A percentile compares a stretch with the other conserved stretches of the same genome.
Evolutionary conservation across 2,329 filamentous ascomycete species (phyloP).

Genomic region (Fusarium floridanum): DNA sequence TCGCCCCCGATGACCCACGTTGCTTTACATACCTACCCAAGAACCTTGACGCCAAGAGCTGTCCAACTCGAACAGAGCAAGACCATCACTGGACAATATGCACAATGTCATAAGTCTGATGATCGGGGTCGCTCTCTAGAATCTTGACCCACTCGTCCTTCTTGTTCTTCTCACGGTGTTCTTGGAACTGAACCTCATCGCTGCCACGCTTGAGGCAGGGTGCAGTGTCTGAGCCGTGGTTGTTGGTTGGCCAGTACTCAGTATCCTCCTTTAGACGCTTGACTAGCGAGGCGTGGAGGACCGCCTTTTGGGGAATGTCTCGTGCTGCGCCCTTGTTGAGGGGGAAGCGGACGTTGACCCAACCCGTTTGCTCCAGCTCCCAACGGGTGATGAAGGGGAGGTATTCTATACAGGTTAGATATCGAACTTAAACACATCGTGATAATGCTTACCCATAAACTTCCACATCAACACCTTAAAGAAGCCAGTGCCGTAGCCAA

Average conservation of each 20-base stretch:
- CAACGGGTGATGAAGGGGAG: conserved; percentile 57
- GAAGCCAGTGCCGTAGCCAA: conserved; percentile 54
- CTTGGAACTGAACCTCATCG: conserved; percentile 5
- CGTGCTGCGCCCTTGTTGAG: conserved; percentile 53
- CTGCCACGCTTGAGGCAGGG: conserved; percentile 49
- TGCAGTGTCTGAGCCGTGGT: conserved; percentile 48
- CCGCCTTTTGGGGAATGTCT: conserved; percentile 56
- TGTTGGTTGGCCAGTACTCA: conserved; percentile 50
- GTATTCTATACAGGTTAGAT: conserved; percentile 48
- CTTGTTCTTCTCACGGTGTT: neutral
- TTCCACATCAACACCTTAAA: conserved; percentile 58
- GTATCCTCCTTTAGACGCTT: conserved; percentile 49
- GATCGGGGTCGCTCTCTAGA: conserved; percentile 21
- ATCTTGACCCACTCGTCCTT: neutral
- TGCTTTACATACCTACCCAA: neutral
- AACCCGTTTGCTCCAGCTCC: conserved; percentile 52
- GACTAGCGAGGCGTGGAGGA: conserved; percentile 54
- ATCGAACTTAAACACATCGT: fast-evolving
- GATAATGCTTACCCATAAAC: conserved; percentile 54
- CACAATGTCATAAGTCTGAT: conserved; percentile 35
- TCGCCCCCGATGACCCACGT: neutral
- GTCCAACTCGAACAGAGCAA: neutral
- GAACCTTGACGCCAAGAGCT: neutral
- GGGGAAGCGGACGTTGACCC: conserved; percentile 54
- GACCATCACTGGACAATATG: conserved; percentile 5